Base-by-base conservation (phyloP, 192 early-diverging fungal genomes). In the Linnemannia hyalina region DNA sequence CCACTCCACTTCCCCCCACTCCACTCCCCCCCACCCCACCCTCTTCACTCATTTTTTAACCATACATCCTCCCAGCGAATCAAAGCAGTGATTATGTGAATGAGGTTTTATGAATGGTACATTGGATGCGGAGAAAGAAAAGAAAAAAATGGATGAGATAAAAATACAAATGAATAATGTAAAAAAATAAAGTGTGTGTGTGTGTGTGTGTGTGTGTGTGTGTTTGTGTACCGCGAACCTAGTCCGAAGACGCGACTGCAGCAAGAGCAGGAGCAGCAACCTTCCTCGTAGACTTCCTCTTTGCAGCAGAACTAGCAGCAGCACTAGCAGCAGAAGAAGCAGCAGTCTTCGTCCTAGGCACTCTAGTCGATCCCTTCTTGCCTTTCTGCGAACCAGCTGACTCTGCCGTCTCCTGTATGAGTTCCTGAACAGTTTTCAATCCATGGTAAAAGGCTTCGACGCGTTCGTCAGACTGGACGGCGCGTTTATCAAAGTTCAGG, bases 371-470 rank as follows among this genome's bases (percentile, higher is more conserved):
- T 11, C 44, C 44, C 44, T 11, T 46, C 44, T 11, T 46, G 44
- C 44, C 20, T 2, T 55, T 55, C 8, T n/a, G n/a, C 16, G 18
- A 52, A 22, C 5, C 16, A 22, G 55, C 0, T 2, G 8, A 23
- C 55, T 26, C 23, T 4, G n/a, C 26, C 29, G 29, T 35, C 32
- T 74, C 60, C 22, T 52, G 55, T 75, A 86, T 86, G 35, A 80
- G 16, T 6, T 80, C 70, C 35, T 80, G 74, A 18, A 86, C 83
- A 4, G 78, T 86, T n/a, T 44, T 35, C 18, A 86, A 40, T 23
- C 60, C 46, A 10, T 83, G 85, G 60, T 97, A 97, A 83, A 94
- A 97, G 65, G 87, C 78, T 38, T 90, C 88, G 10, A 96, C 96
- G 57, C 90, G 91, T 22, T 88, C 91, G 75, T 95, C 92, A 0